Base-by-base conservation (phyloP, 148 eudicot genomes). In the Salicornia ramosissima region DNA sequence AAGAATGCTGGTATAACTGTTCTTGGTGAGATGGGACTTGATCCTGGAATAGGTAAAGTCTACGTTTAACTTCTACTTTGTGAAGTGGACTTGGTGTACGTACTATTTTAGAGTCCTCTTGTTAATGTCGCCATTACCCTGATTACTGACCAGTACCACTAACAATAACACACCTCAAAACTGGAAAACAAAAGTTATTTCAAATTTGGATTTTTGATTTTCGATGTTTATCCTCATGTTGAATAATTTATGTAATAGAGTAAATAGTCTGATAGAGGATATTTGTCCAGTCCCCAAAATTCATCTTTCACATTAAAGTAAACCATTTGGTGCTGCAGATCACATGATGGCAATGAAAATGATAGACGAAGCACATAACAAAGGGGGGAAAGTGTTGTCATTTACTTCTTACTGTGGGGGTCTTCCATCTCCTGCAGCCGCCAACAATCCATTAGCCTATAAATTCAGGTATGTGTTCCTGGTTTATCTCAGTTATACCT, bases 301-400 rank as follows among this genome's bases (percentile, higher is more conserved):
- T 8, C 40, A 19, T 18, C n/a, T 52, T 46, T n/a, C 9, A 33
- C 11, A 8, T 31, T 29, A 42, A 40, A 49, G 25, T 6, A 19
- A 67, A 7, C n/a, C n/a, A 10, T 53, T 28, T 36, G 34, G 55
- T 63, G 70, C 19, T 70, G 72, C 82, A 95, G 99, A 95, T 86
- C 99, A 95, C 79, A 95, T 95, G 99, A 79, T 94, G 97, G 97
- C 99, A 64, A 91, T 89, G 97, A 95, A 91, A 78, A 91, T 95
- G 87, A 91, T 95, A 52, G 72, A 91, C 50, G 72, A 95, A 74
- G 99, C 96, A 42, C 99, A 86, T 73, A 77, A 19, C 49, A 75
- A 80, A 74, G 84, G 86, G 43, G 99, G 99, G 29, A 89, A 70
- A 75, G 83, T 95, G 60, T 80, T 67, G 61, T 89, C 99, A 61